Evolutionary conservation across 2,329 filamentous ascomycete genomes (phyloP).

Genomic region (Neospermospora avenae): DNA sequence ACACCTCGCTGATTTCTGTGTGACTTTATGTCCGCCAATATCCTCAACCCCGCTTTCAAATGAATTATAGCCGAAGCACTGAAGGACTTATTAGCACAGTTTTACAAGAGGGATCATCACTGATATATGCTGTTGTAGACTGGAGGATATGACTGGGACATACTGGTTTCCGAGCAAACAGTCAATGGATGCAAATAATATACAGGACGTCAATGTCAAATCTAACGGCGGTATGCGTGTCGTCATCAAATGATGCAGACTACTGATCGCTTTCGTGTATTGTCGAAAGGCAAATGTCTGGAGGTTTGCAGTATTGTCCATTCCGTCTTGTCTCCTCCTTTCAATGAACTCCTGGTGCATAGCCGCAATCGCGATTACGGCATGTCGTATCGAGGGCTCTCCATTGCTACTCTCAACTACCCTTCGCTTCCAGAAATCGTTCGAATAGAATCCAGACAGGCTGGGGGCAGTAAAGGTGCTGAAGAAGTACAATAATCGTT

Average conservation of each 20-base stretch:
- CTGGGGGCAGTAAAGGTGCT: conserved; percentile 24
- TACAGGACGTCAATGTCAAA: conserved; percentile 56
- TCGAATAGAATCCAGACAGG: conserved; percentile 26
- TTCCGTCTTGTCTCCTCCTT: conserved; percentile 41
- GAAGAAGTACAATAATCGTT: conserved; percentile 27
- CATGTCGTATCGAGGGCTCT: conserved; percentile 31
- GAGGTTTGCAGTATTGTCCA: conserved; percentile 35
- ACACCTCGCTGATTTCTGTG: conserved; percentile 11
- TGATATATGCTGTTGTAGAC: background rate
- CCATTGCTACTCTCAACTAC: conserved; percentile 24
- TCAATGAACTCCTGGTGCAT: conserved; percentile 29
- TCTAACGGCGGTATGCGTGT: conserved; percentile 26
- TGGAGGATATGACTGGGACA: background rate
- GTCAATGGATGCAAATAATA: conserved; percentile 65
- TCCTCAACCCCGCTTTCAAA: conserved; percentile 29
- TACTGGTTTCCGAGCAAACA: conserved; percentile 30
- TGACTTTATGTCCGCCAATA: conserved; percentile 27
- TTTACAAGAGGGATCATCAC: background rate
- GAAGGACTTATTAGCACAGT: conserved; percentile 13
- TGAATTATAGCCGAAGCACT: conserved; percentile 31
- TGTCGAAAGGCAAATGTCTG: conserved; percentile 51
- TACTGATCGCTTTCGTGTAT: conserved; percentile 53
- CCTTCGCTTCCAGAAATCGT: conserved; percentile 30
- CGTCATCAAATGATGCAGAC: conserved; percentile 28
- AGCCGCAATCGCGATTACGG: conserved; percentile 31